Conservation (phyloP, 2,329 filamentous ascomycete species). For the Alternaria arborescens region DNA sequence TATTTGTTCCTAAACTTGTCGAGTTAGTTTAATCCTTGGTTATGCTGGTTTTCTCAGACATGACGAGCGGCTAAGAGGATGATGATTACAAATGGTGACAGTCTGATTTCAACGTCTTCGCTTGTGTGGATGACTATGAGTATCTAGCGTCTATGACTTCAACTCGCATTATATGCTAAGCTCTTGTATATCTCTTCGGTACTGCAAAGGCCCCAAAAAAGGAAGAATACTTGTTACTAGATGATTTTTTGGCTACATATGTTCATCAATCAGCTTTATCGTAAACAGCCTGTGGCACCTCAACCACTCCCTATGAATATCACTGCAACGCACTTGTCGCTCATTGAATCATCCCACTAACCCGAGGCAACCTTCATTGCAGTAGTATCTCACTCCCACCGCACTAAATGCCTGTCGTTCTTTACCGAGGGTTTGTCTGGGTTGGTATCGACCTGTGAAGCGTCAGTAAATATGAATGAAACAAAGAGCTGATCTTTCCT, state of each 20-base stretch:
- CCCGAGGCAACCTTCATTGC: no score
- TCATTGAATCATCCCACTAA: neutral
- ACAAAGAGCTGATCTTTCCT: neutral
- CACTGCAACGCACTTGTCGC: neutral
- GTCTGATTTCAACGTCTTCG: neutral
- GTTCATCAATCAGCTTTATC: no score
- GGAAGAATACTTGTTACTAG: no score
- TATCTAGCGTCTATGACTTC: no score
- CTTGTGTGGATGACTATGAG: no score
- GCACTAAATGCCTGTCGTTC: neutral
- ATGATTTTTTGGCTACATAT: no score
- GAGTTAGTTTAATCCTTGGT: neutral
- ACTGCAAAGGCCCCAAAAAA: no score
- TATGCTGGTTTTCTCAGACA: neutral
- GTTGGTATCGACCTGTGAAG: constrained; percentile 11
- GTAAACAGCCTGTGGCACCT: no score
- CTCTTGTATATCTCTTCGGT: no score
- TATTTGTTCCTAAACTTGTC: neutral
- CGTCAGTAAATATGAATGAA: neutral
- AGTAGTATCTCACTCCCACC: neutral
- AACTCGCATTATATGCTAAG: no score
- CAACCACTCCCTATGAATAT: no score
- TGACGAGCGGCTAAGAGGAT: neutral
- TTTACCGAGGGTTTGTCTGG: constrained; percentile 15
- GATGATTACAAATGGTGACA: neutral